Conservation (phyloP, 78 protist genomes). For the slime mould (Dictyostelium discoideum) region DNA sequence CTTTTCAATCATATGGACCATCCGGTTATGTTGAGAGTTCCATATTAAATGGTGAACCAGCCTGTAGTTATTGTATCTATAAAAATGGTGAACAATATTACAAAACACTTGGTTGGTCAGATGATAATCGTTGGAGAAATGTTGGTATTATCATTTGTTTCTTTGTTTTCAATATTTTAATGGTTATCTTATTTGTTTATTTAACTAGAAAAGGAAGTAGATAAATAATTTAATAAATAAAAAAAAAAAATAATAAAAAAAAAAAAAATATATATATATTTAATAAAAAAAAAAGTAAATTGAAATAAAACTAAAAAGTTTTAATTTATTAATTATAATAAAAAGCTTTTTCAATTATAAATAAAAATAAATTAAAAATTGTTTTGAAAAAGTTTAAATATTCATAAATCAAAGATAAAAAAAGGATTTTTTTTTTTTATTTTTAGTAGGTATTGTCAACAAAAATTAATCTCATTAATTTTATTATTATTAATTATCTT, state of each 20-base stretch:
- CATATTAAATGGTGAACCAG: background rate
- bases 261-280: too few species aligned
- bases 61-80: constrained; percentile 60
- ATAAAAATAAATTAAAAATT: too few species aligned
- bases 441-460: too few species aligned
- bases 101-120: constrained; percentile 20
- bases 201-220: constrained; percentile 36
- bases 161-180: constrained; percentile 24
- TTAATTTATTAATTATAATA: too few species aligned
- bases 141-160: constrained; percentile 28
- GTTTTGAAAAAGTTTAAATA: too few species aligned
- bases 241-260: background rate
- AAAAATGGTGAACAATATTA: constrained; percentile 59
- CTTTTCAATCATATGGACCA: background rate
- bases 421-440: too few species aligned
- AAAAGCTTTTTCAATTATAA: too few species aligned
- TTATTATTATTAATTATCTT: too few species aligned
- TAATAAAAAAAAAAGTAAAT: too few species aligned
- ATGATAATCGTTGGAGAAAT: constrained; percentile 63
- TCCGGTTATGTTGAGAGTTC: background rate
- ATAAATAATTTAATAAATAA: constrained; percentile 2
- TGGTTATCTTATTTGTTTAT: constrained; percentile 45
- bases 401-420: too few species aligned
- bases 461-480: too few species aligned
- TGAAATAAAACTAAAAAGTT: too few species aligned